Evolutionary conservation across 495 filamentous ascomycete species (phyloP).

Genomic region (Aspergillus conjunctus): DNA sequence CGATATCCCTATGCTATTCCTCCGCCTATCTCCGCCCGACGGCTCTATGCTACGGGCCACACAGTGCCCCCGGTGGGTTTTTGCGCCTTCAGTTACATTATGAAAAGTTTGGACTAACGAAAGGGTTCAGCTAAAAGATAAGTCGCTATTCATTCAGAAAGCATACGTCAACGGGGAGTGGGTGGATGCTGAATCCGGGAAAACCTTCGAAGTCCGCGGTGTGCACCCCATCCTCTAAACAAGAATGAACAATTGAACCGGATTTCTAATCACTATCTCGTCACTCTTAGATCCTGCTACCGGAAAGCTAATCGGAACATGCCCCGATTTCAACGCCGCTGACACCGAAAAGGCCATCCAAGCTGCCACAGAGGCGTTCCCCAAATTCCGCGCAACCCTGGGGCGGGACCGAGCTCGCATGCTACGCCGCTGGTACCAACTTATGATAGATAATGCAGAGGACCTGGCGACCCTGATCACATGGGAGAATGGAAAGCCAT

Average conservation of each 20-base stretch:
- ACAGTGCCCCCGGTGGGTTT: constrained; percentile 43
- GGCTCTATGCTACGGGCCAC: constrained; percentile 48
- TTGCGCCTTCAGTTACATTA: not conserved
- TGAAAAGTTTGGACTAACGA: constrained; percentile 2
- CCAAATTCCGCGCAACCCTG: constrained; percentile 70
- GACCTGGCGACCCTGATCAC: constrained; percentile 91
- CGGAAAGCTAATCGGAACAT: constrained; percentile 75
- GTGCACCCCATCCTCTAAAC: constrained; percentile 14
- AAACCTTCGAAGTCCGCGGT: constrained; percentile 82
- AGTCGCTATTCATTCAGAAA: constrained; percentile 77
- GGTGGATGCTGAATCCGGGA: constrained; percentile 70
- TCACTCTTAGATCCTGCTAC: constrained; percentile 73
- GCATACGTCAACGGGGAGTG: constrained; percentile 87
- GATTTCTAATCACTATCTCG: not conserved
- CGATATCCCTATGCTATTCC: constrained; percentile 48
- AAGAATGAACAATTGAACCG: not conserved
- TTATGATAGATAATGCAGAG: constrained; percentile 83
- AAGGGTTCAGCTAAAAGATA: constrained; percentile 69
- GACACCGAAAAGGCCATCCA: constrained; percentile 80
- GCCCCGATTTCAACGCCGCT: constrained; percentile 74
- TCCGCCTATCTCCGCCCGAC: constrained; percentile 32
- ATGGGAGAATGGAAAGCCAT: constrained; percentile 76
- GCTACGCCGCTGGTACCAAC: constrained; percentile 86
- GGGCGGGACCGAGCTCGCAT: constrained; percentile 80
- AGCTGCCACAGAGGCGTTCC: constrained; percentile 74